Conservation (phyloP, 148 eudicot genomes). For the Rhododendron molle region DNA sequence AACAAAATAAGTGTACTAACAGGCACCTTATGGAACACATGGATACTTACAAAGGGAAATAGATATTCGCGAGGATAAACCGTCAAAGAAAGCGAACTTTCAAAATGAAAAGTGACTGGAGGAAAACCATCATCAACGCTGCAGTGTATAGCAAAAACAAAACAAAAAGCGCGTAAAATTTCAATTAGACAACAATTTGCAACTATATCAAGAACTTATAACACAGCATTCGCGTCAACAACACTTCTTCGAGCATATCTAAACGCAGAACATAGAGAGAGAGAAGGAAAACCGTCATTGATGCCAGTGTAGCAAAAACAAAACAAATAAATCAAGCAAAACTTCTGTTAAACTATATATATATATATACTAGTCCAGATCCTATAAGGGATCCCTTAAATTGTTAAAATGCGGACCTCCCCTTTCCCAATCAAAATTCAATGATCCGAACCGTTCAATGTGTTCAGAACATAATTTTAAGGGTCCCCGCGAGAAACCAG, state of each 20-base stretch:
- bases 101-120: slow-evolving; percentile 60
- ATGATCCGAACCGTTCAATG: too few species aligned
- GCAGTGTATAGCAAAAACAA: slow-evolving; percentile 19
- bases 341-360: neutral
- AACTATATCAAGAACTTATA: neutral
- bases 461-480: too few species aligned
- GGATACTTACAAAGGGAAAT: slow-evolving; percentile 74
- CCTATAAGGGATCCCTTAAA: too few species aligned
- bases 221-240: neutral
- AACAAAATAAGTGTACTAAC: neutral
- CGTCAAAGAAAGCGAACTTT: slow-evolving; percentile 53
- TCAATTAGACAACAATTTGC: neutral
- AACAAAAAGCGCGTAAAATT: neutral
- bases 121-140: slow-evolving; percentile 96
- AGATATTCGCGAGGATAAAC: slow-evolving; percentile 82
- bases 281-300: neutral
- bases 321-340: neutral
- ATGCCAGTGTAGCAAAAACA: slow-evolving; percentile 35
- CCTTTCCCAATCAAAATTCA: too few species aligned
- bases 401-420: too few species aligned
- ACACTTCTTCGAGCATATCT: neutral
- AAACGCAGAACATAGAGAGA: neutral
- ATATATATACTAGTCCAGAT: too few species aligned
- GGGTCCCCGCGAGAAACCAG: too few species aligned
- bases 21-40: slow-evolving; percentile 5